phyloP scores from a whole-genome alignment of 1,139 yeast species.

The Scheffersomyces lignicola region DNA sequence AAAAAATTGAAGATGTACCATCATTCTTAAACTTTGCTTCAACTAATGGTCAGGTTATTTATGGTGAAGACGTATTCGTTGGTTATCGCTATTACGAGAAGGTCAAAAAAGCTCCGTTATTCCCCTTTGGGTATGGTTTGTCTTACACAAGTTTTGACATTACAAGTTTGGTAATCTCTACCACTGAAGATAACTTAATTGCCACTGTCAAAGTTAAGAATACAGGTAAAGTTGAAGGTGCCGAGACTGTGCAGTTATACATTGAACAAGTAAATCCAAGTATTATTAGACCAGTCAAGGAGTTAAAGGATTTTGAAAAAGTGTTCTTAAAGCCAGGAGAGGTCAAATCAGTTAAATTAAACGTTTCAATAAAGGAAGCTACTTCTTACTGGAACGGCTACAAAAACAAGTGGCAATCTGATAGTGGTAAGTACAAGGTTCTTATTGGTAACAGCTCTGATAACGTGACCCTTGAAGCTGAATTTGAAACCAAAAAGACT shows the following conservation, averaged over 20 bases:
- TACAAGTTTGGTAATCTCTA: constrained; percentile 12
- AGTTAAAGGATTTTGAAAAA: constrained; percentile 55
- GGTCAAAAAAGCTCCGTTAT: constrained; percentile 17
- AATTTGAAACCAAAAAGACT: constrained; percentile 29
- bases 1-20: constrained; percentile 22
- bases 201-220: constrained; percentile 40
- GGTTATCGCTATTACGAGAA: constrained; percentile 28
- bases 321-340: constrained; percentile 43
- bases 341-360: constrained; percentile 31
- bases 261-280: constrained; percentile 36
- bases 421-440: constrained; percentile 50
- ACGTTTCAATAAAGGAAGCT: constrained; percentile 46
- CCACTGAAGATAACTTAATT: constrained; percentile 14
- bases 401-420: constrained; percentile 49
- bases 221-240: constrained; percentile 39
- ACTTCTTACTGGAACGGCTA: constrained; percentile 55
- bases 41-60: constrained; percentile 23
- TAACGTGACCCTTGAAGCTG: constrained; percentile 26
- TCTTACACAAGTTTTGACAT: constrained; percentile 12
- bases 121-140: constrained; percentile 27
- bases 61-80: constrained; percentile 28
- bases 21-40: constrained; percentile 23
- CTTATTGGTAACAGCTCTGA: constrained; percentile 42
- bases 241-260: constrained; percentile 49
- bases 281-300: constrained; percentile 53